Conservation (phyloP, 1,139 yeast genomes). For the Nakaseomyces delphensis region DNA sequence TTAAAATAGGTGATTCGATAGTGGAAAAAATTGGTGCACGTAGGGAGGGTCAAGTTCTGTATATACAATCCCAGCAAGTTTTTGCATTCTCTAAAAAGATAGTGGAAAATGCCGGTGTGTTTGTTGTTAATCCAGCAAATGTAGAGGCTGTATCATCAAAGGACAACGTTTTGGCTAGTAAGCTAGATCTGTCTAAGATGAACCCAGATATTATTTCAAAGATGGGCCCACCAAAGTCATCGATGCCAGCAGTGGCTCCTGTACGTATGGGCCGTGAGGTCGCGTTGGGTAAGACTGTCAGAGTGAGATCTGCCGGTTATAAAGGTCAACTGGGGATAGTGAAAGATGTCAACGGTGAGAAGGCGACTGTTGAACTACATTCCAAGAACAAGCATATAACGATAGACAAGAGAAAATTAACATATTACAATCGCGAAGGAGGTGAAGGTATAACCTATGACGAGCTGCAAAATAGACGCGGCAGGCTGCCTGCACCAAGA, state of each 20-base stretch:
- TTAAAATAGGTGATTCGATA: slow-evolving; percentile 85
- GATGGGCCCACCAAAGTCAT: slow-evolving; percentile 41
- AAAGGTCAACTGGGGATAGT: slow-evolving; percentile 93
- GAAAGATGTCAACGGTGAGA: slow-evolving; percentile 83
- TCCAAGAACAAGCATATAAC: slow-evolving; percentile 84
- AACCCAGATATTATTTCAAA: slow-evolving; percentile 60
- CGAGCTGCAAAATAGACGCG: slow-evolving; percentile 46
- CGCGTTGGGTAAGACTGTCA: slow-evolving; percentile 72
- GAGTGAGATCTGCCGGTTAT: slow-evolving; percentile 79
- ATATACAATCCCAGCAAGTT: slow-evolving; percentile 69
- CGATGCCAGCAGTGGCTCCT: slow-evolving; percentile 38
- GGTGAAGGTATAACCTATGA: slow-evolving; percentile 65
- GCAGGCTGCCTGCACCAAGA: slow-evolving; percentile 30
- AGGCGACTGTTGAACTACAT: slow-evolving; percentile 88
- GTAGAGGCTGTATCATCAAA: slow-evolving; percentile 81
- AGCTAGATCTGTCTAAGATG: slow-evolving; percentile 61
- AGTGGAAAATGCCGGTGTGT: slow-evolving; percentile 83
- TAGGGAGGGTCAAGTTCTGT: slow-evolving; percentile 81
- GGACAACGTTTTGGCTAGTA: slow-evolving; percentile 34
- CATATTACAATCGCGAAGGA: slow-evolving; percentile 57
- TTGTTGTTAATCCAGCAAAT: slow-evolving; percentile 66
- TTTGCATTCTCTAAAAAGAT: slow-evolving; percentile 75
- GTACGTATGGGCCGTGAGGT: slow-evolving; percentile 63
- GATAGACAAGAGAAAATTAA: slow-evolving; percentile 67
- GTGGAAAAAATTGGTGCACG: slow-evolving; percentile 71